Evolutionary conservation across 768 basidiomycete species (phyloP).

Genomic region (Dioszegia aurantiaca): DNA sequence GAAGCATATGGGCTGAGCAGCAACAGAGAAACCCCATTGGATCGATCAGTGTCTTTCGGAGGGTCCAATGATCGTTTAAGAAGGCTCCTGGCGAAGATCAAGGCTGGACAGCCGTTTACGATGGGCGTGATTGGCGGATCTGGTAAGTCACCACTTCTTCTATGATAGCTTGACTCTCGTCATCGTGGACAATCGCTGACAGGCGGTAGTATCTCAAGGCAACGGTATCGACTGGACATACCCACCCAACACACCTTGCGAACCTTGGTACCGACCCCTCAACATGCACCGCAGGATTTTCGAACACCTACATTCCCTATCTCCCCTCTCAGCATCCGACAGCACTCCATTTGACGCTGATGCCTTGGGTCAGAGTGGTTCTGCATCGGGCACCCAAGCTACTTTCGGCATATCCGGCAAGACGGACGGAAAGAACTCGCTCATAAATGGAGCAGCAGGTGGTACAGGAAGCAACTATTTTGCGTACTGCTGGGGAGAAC

Average conservation of each 20-base stretch:
- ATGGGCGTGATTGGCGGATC: slow-evolving; percentile 43
- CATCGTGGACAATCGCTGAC: too few relatives aligned
- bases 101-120: slow-evolving; percentile 34
- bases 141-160: slow-evolving; percentile 21
- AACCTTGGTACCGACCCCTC: slow-evolving; percentile 17
- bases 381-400: slow-evolving; percentile 3
- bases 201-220: slow-evolving; percentile 16
- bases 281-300: slow-evolving; percentile 37
- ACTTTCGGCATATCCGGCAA: slow-evolving; percentile 14
- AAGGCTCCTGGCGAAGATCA: slow-evolving; percentile 26
- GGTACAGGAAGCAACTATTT: slow-evolving; percentile 47
- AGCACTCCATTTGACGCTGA: background rate
- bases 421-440: slow-evolving; percentile 31
- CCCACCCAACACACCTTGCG: slow-evolving; percentile 9
- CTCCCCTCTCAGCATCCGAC: slow-evolving; percentile 13
- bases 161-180: background rate
- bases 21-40: too few relatives aligned
- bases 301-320: slow-evolving; percentile 32
- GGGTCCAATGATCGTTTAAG: slow-evolving; percentile 35
- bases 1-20: too few relatives aligned
- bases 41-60: slow-evolving; percentile 5
- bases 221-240: slow-evolving; percentile 31
- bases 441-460: slow-evolving; percentile 47
- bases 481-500: slow-evolving; percentile 47
- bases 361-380: slow-evolving; percentile 8